Evolutionary conservation across 768 basidiomycete species (phyloP).

Genomic region (Rhodotorula babjevae): DNA sequence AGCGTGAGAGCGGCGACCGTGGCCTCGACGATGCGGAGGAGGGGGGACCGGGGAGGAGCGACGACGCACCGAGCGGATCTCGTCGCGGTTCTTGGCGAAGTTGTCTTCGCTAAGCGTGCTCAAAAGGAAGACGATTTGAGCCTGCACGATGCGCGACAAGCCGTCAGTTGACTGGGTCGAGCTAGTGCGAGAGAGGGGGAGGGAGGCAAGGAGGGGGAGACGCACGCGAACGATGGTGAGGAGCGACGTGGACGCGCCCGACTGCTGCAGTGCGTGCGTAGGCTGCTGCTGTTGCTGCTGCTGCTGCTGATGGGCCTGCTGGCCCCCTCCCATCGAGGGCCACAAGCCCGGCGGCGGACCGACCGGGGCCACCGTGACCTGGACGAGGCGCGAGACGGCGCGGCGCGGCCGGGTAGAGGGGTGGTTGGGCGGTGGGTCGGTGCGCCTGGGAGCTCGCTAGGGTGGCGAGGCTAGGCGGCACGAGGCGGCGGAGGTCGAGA

Average conservation of each 20-base stretch:
- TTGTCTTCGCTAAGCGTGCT: constrained; percentile 95
- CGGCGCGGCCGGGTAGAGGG: no score
- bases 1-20: no score
- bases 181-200: background rate
- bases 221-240: constrained; percentile 18
- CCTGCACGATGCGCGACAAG: constrained; percentile 46
- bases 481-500: no score
- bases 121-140: constrained; percentile 87
- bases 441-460: no score
- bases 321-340: constrained; percentile 3
- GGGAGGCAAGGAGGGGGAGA: no score
- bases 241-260: constrained; percentile 7
- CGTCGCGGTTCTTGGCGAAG: constrained; percentile 85
- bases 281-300: background rate
- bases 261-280: background rate
- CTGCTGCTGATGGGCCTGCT: constrained; percentile 64
- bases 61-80: constrained; percentile 77
- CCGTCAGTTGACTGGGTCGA: constrained; percentile 60
- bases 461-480: no score
- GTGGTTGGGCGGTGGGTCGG: no score
- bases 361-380: background rate
- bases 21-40: no score
- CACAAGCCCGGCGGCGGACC: constrained; percentile 28
- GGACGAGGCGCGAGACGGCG: background rate
- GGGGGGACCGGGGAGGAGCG: background rate